Conservation (phyloP, 208 protist species). For the Phytomonas serpens region DNA sequence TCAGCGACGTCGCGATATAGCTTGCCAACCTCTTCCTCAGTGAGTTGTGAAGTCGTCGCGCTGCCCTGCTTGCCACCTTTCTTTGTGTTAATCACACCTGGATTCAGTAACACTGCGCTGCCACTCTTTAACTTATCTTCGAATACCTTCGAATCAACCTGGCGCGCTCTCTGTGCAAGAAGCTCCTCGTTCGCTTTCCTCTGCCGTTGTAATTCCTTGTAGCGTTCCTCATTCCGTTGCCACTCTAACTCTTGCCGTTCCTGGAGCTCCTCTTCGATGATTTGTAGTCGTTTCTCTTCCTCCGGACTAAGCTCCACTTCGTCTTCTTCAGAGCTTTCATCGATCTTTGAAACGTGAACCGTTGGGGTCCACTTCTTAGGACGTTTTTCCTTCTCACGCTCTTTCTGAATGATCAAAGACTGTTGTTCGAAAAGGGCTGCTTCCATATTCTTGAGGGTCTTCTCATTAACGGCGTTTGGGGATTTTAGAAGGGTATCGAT, state of each 20-base stretch:
- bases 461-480: conserved; percentile 26
- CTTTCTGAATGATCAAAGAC: conserved; percentile 47
- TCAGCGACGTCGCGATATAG: conserved; percentile 46
- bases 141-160: conserved; percentile 52
- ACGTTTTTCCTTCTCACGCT: conserved; percentile 54
- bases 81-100: conserved; percentile 26
- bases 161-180: conserved; percentile 35
- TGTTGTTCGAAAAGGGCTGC: conserved; percentile 33
- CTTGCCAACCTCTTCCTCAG: conserved; percentile 35
- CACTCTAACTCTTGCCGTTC: conserved; percentile 35
- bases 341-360: conserved; percentile 24
- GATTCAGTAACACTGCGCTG: conserved; percentile 58
- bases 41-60: conserved; percentile 25
- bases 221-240: conserved; percentile 32
- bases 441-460: conserved; percentile 35
- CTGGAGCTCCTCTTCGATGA: conserved; percentile 24
- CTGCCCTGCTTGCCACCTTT: conserved; percentile 36
- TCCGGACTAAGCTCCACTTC: conserved; percentile 28
- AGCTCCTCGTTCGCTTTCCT: conserved; percentile 49
- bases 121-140: conserved; percentile 45
- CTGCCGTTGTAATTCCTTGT: conserved; percentile 41
- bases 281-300: conserved; percentile 17
- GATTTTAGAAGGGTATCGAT: conserved; percentile 28
- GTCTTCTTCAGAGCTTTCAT: conserved; percentile 42
- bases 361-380: conserved; percentile 30